A percentile compares a stretch with the other conserved stretches of the same genome.
These are phyloP conservation scores for Rhodotorula mucilaginosa DNA, from an alignment of 1,284 basidiomycete genomes.

Conservation along the genomic window DNA sequence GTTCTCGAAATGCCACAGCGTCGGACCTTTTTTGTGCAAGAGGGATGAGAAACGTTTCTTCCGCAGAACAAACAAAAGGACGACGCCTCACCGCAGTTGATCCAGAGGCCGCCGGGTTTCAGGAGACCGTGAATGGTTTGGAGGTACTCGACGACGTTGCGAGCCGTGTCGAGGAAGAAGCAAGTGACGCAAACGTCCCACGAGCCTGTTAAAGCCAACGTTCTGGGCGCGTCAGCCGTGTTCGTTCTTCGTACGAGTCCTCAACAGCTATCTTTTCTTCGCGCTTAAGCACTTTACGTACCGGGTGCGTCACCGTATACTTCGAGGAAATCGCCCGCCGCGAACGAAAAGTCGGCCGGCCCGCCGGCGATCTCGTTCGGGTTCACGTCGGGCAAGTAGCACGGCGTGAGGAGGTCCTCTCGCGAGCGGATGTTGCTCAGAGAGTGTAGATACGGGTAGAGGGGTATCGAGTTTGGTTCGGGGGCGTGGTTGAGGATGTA, in stretches of 20 bases:
- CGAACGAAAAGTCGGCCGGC: conserved; percentile 66
- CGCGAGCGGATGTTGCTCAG: conserved; percentile 72
- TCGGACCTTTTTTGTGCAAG: conserved; percentile 59
- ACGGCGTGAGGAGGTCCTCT: conserved; percentile 62
- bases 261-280: too few relatives aligned
- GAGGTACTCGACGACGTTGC: conserved; percentile 87
- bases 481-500: conserved; percentile 56
- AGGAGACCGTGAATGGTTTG: conserved; percentile 75
- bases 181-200: conserved; percentile 93
- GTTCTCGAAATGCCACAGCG: conserved; percentile 96
- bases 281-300: neutral
- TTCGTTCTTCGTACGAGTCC: too few relatives aligned
- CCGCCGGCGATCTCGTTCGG: conserved; percentile 65
- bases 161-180: conserved; percentile 96
- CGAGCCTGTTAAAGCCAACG: conserved; percentile 54
- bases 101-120: conserved; percentile 80
- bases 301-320: conserved; percentile 64
- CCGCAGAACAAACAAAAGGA: too few relatives aligned
- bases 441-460: conserved; percentile 85
- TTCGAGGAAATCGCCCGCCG: conserved; percentile 91
- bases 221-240: neutral
- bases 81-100: conserved; percentile 84
- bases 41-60: neutral
- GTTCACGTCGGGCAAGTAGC: conserved; percentile 77
- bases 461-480: conserved; percentile 63